Percentiles rank a stretch among this genome's conserved stretches.
Conservation (phyloP, 2,329 filamentous ascomycete species). For the Trichoderma aggressivum region DNA sequence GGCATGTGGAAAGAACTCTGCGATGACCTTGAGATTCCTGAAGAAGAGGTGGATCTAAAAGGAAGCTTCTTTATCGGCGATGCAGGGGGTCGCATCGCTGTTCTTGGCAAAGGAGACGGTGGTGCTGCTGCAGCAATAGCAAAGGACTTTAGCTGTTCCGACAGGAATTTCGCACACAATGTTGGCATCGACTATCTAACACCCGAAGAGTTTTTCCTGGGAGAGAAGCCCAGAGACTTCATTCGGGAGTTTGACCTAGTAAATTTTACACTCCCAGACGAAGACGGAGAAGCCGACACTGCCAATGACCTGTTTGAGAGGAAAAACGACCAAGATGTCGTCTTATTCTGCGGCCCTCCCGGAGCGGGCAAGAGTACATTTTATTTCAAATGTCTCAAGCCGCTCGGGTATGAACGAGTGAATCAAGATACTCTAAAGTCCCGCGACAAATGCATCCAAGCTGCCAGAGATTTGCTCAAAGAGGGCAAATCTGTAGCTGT, state of each 20-base stretch:
- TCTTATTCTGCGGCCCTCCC: conserved; percentile 85
- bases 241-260: conserved; percentile 68
- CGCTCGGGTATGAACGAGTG: conserved; percentile 75
- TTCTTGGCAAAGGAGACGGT: conserved; percentile 24
- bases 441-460: conserved; percentile 66
- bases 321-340: conserved; percentile 65
- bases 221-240: conserved; percentile 63
- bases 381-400: conserved; percentile 73
- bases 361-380: conserved; percentile 91
- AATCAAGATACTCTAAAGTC: conserved; percentile 89
- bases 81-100: conserved; percentile 61
- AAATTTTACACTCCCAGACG: conserved; percentile 44
- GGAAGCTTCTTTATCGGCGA: conserved; percentile 86
- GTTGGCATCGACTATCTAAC: conserved; percentile 76
- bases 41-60: conserved; percentile 61
- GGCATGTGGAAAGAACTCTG: conserved; percentile 78
- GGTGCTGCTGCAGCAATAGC: conserved; percentile 27
- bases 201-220: conserved; percentile 88
- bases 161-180: conserved; percentile 81
- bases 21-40: conserved; percentile 57
- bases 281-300: conserved; percentile 18
- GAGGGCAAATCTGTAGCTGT: conserved; percentile 69
- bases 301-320: conserved; percentile 51
- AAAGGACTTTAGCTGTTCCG: conserved; percentile 64
- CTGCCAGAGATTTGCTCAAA: conserved; percentile 62